Conservation (phyloP, 345 rosid genomes). For the Capsella bursapastoris region DNA sequence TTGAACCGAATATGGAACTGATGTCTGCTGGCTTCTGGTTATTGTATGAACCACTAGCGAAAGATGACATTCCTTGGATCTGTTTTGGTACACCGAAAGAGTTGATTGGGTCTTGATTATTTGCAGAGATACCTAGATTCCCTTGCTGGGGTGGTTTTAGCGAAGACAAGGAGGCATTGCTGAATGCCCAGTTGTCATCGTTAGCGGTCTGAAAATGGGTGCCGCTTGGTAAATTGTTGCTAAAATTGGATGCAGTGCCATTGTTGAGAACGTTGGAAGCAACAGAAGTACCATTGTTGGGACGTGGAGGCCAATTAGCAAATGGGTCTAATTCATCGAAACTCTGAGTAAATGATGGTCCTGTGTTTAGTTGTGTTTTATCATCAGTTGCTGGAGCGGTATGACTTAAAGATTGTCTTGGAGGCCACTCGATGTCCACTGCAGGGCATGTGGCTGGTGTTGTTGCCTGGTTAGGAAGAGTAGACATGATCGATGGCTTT, state of each 20-base stretch:
- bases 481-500: conserved; percentile 46
- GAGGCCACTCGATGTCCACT: conserved; percentile 93
- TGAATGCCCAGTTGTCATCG: conserved; percentile 59
- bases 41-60: conserved; percentile 43
- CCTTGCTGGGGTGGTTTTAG: conserved; percentile 52
- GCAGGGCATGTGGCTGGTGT: conserved; percentile 62
- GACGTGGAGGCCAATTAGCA: conserved; percentile 85
- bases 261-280: conserved; percentile 51
- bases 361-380: conserved; percentile 51
- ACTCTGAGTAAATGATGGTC: conserved; percentile 50
- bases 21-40: conserved; percentile 66
- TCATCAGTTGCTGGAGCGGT: conserved; percentile 43
- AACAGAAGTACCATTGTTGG: conserved; percentile 45
- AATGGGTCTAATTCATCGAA: conserved; percentile 90
- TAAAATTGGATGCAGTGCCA: conserved; percentile 49
- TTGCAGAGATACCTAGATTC: conserved; percentile 43
- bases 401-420: conserved; percentile 54
- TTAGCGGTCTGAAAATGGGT: conserved; percentile 42
- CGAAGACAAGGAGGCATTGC: conserved; percentile 48
- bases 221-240: conserved; percentile 37
- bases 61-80: conserved; percentile 53
- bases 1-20: conserved; percentile 71
- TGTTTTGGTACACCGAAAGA: conserved; percentile 63
- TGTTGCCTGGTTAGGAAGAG: conserved; percentile 51
- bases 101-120: conserved; percentile 48